phyloP scores from a whole-genome alignment of 2,329 filamentous ascomycete species.

The Knufia petricola region DNA sequence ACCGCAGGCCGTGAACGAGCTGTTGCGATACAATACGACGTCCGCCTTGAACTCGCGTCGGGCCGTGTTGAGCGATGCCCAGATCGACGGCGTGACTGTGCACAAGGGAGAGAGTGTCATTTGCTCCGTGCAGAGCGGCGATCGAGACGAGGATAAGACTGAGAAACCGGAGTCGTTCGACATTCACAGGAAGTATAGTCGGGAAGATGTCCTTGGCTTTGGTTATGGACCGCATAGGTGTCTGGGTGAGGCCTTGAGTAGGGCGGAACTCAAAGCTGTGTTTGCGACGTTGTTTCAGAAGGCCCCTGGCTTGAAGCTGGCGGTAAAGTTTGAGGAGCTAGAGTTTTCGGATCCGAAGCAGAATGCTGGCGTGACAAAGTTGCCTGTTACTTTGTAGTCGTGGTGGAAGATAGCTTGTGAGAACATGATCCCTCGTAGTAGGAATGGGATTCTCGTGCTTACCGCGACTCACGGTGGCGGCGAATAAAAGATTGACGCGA shows the following conservation, averaged over 20 bases:
- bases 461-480: no score
- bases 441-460: no score
- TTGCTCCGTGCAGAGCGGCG: constrained; percentile 39
- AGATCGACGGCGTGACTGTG: constrained; percentile 34
- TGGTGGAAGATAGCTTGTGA: no score
- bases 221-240: constrained; percentile 41
- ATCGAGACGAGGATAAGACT: constrained; percentile 40
- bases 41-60: constrained; percentile 41
- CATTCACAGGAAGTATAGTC: constrained; percentile 32
- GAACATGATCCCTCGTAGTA: no score
- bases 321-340: background rate
- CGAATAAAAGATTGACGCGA: no score
- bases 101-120: constrained; percentile 40
- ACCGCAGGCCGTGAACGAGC: constrained; percentile 38
- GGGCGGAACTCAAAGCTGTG: background rate
- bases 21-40: constrained; percentile 41
- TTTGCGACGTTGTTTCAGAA: background rate
- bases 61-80: constrained; percentile 40
- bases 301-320: background rate
- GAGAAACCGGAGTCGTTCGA: constrained; percentile 35
- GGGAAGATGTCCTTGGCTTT: constrained; percentile 35
- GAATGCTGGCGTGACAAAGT: background rate
- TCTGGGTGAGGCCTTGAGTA: constrained; percentile 18
- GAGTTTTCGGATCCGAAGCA: background rate
- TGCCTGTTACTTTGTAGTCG: background rate